Conservation (phyloP, 2,329 filamentous ascomycete species). For the Biscogniauxia mediterranea region DNA sequence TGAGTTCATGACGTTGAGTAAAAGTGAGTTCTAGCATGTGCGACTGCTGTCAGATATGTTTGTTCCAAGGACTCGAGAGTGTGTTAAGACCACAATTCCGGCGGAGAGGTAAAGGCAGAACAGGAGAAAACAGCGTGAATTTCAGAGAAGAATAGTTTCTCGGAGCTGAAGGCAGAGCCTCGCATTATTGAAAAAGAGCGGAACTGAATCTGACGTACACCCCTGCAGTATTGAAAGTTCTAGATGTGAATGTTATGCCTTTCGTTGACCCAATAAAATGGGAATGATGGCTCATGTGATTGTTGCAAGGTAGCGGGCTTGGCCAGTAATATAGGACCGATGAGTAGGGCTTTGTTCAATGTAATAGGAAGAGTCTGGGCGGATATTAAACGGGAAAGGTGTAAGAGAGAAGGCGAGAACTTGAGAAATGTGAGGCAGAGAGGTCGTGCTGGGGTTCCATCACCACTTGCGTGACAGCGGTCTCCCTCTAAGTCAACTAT, state of each 20-base stretch:
- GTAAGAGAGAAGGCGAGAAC: not conserved
- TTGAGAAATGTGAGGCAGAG: not conserved
- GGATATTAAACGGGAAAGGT: not conserved
- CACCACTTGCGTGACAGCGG: not conserved
- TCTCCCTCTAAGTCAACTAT: not conserved
- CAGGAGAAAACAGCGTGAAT: not conserved
- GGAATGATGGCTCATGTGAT: not conserved
- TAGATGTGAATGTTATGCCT: not conserved
- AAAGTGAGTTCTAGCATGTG: not conserved
- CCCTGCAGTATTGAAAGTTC: not conserved
- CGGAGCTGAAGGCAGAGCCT: not conserved
- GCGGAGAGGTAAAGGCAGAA: not conserved
- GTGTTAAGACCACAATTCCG: not conserved
- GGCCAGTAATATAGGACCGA: not conserved
- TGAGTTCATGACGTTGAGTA: not conserved
- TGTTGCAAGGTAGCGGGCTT: not conserved
- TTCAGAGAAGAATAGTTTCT: not conserved
- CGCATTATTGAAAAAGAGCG: not conserved
- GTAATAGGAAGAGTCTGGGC: not conserved
- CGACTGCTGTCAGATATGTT: not conserved
- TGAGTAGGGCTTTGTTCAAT: not conserved
- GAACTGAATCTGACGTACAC: not conserved
- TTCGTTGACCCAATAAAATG: not conserved
- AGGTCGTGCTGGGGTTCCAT: not conserved
- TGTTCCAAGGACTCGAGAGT: not conserved